These are phyloP conservation scores for Colletotrichum acutatum DNA, from an alignment of 2,329 filamentous ascomycete species.

Conservation along the genomic window DNA sequence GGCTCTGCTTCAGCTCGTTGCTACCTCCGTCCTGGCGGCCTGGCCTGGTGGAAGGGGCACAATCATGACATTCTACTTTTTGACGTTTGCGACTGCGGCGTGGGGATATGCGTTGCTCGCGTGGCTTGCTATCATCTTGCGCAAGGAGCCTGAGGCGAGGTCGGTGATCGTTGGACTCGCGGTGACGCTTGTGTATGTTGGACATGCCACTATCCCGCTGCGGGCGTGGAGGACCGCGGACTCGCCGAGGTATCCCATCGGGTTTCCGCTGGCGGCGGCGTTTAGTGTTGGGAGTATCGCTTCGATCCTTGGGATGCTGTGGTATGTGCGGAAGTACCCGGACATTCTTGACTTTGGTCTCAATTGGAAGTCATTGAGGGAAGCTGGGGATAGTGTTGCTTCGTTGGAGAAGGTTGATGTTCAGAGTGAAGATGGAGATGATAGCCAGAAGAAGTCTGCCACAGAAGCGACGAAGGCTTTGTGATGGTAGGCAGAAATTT, in stretches of 20 bases:
- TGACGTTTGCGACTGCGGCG: conserved; percentile 47
- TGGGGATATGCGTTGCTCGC: conserved; percentile 45
- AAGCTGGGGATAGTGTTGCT: conserved; percentile 5
- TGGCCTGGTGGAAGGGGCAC: conserved; percentile 45
- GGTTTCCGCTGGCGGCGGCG: conserved; percentile 47
- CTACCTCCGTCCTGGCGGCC: conserved; percentile 44
- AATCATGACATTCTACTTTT: conserved; percentile 47
- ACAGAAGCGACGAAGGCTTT: background rate
- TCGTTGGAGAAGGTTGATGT: background rate
- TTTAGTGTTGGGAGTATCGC: conserved; percentile 45
- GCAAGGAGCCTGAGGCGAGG: conserved; percentile 45
- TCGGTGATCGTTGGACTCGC: conserved; percentile 48
- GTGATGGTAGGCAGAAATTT: too few relatives aligned
- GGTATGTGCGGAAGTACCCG: conserved; percentile 40
- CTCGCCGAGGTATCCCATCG: conserved; percentile 47
- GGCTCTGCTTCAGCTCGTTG: conserved; percentile 41
- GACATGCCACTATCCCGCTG: conserved; percentile 50
- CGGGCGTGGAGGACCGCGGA: conserved; percentile 47
- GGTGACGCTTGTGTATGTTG: conserved; percentile 49
- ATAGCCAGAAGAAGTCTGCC: background rate
- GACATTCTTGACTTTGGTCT: conserved; percentile 33
- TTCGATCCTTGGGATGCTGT: conserved; percentile 44
- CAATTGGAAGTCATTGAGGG: conserved; percentile 11
- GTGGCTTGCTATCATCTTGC: conserved; percentile 43
- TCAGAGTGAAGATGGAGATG: background rate